Evolutionary conservation across 805 yeast genomes (phyloP).

Genomic region (Lachancea fermentati): DNA sequence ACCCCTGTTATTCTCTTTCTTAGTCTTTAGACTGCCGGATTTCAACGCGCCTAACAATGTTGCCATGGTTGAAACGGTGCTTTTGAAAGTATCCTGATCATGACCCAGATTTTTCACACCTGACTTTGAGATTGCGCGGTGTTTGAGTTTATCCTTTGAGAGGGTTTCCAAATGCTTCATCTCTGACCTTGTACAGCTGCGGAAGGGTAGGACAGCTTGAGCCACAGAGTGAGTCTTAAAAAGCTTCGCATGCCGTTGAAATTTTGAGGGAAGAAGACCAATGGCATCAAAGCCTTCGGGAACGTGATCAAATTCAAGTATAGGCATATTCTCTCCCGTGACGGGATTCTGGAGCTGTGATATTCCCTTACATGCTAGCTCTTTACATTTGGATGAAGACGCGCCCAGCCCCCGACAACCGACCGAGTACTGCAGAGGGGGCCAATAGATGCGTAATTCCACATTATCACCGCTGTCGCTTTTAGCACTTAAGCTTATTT

Average conservation of each 20-base stretch:
- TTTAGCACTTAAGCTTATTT: not conserved
- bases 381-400: slow-evolving; percentile 7
- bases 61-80: slow-evolving; percentile 3
- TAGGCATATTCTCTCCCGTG: slow-evolving; percentile 11
- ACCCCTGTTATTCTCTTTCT: slow-evolving; percentile 1
- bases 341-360: slow-evolving; percentile 16
- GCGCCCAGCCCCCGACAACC: slow-evolving; percentile 25
- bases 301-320: slow-evolving; percentile 10
- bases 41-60: slow-evolving; percentile 4
- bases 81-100: slow-evolving; percentile 1
- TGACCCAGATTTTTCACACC: not conserved
- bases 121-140: no score
- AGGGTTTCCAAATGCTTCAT: not conserved
- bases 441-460: slow-evolving; percentile 2
- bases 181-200: slow-evolving; percentile 4
- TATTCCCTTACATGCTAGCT: slow-evolving; percentile 4
- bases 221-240: not conserved
- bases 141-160: no score
- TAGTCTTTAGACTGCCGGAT: slow-evolving; percentile 2
- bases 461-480: not conserved
- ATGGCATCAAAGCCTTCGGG: slow-evolving; percentile 17
- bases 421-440: slow-evolving; percentile 4
- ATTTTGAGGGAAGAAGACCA: slow-evolving; percentile 23
- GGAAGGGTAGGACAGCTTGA: slow-evolving; percentile 4
- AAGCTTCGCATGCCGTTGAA: slow-evolving; percentile 11